These are phyloP conservation scores for Fusarium verticillioides DNA, from an alignment of 2,329 filamentous ascomycete genomes.

Conservation along the genomic window DNA sequence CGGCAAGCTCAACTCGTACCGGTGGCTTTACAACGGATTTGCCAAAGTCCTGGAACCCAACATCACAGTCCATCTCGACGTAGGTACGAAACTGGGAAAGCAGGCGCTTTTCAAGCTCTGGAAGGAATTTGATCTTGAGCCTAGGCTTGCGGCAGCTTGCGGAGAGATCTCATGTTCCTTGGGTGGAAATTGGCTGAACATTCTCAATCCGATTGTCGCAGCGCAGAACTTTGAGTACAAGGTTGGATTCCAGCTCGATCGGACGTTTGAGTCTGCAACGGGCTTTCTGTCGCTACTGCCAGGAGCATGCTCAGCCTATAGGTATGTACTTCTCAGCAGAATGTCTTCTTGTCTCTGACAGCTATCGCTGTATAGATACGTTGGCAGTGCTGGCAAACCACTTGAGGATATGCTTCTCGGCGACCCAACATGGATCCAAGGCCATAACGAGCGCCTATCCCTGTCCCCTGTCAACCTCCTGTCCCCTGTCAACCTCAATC, in stretches of 20 bases:
- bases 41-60: neutral
- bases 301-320: neutral
- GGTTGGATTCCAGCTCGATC: neutral
- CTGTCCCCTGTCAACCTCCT: neutral
- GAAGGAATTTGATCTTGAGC: neutral
- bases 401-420: constrained; percentile 9
- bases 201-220: neutral
- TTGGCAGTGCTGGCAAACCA: neutral
- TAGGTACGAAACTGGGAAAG: neutral
- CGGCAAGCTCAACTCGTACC: constrained; percentile 9
- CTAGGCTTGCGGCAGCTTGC: neutral
- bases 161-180: neutral
- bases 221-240: constrained; percentile 14
- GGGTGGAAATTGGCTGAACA: neutral
- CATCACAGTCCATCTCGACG: neutral
- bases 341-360: too few relatives aligned
- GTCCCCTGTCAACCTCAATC: neutral
- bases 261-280: neutral
- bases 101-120: neutral
- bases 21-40: neutral
- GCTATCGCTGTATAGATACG: neutral
- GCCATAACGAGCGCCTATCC: fast-evolving
- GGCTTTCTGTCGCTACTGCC: neutral
- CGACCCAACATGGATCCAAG: neutral
- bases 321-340: neutral